Evolutionary conservation across 768 basidiomycete species (phyloP).

Genomic region (Pleurotus giganteus): DNA sequence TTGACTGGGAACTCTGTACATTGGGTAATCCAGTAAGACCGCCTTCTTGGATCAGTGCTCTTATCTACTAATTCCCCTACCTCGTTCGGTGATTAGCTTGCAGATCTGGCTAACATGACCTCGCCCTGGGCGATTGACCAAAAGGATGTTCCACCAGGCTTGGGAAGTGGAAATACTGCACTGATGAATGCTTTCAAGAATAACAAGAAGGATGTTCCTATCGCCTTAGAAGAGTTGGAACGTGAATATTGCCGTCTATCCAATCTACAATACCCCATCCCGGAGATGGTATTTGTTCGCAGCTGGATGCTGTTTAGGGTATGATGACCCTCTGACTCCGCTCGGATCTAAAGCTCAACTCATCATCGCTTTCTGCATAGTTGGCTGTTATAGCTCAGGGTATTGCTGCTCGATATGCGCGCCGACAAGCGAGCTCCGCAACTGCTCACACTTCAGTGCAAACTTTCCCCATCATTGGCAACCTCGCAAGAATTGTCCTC

Average conservation of each 20-base stretch:
- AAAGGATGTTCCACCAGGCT: constrained; percentile 30
- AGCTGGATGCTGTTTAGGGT: constrained; percentile 89
- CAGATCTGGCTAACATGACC: constrained; percentile 89
- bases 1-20: constrained; percentile 98
- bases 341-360: constrained; percentile 3
- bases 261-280: constrained; percentile 69
- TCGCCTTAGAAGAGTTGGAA: constrained; percentile 71
- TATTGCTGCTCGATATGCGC: constrained; percentile 82
- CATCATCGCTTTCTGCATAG: constrained; percentile 31
- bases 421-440: constrained; percentile 89
- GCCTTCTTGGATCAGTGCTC: constrained; percentile 19
- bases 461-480: constrained; percentile 62
- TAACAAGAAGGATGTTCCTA: constrained; percentile 50
- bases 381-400: constrained; percentile 84
- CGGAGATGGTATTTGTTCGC: constrained; percentile 74
- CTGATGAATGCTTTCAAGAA: constrained; percentile 64
- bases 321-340: constrained; percentile 19
- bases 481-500: constrained; percentile 56
- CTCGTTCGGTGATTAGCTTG: constrained; percentile 45
- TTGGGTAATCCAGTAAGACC: constrained; percentile 77
- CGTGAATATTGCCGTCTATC: constrained; percentile 74
- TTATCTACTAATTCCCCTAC: not conserved
- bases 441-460: constrained; percentile 46
- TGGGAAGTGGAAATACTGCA: constrained; percentile 17
- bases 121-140: constrained; percentile 74